Evolutionary conservation across 1,139 yeast genomes (phyloP).

Genomic region (Insectozyma bohioensis): DNA sequence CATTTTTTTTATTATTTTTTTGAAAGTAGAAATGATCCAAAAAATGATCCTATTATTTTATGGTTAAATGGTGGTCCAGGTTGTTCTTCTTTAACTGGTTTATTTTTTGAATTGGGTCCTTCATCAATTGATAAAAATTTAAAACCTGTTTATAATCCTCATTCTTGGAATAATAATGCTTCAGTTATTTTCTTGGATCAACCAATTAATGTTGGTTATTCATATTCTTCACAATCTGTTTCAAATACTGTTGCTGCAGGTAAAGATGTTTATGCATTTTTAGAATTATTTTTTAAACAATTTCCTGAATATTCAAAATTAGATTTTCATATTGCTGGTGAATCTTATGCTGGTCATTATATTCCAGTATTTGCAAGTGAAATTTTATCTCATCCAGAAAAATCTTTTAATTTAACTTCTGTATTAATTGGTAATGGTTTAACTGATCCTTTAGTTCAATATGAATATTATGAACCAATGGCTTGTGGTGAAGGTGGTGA

Average conservation of each 20-base stretch:
- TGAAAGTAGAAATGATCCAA: conserved; percentile 47
- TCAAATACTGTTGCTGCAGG: conserved; percentile 87
- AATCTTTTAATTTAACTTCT: conserved; percentile 81
- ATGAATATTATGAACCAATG: conserved; percentile 91
- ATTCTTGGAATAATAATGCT: conserved; percentile 46
- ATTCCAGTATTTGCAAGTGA: conserved; percentile 92
- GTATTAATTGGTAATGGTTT: conserved; percentile 95
- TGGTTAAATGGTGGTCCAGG: conserved; percentile 53
- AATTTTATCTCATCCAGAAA: conserved; percentile 72
- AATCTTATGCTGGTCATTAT: conserved; percentile 98
- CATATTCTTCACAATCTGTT: conserved; percentile 66
- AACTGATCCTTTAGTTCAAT: conserved; percentile 89
- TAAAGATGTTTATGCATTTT: conserved; percentile 87
- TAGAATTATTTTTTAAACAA: conserved; percentile 84
- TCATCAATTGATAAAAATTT: conserved; percentile 34
- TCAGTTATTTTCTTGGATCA: conserved; percentile 47
- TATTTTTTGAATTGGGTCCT: conserved; percentile 46
- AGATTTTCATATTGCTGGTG: conserved; percentile 92
- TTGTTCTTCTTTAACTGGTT: conserved; percentile 44
- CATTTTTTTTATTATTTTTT: conserved; percentile 56
- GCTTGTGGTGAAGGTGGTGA: conserved; percentile 96
- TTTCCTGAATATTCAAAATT: conserved; percentile 78
- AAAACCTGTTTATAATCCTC: conserved; percentile 40
- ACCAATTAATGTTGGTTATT: conserved; percentile 67
- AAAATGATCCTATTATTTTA: conserved; percentile 42